Percentiles rank a stretch among this genome's conserved stretches.
Evolutionary conservation across 768 basidiomycete genomes (phyloP).

Genomic region (Exidia glandulosa): DNA sequence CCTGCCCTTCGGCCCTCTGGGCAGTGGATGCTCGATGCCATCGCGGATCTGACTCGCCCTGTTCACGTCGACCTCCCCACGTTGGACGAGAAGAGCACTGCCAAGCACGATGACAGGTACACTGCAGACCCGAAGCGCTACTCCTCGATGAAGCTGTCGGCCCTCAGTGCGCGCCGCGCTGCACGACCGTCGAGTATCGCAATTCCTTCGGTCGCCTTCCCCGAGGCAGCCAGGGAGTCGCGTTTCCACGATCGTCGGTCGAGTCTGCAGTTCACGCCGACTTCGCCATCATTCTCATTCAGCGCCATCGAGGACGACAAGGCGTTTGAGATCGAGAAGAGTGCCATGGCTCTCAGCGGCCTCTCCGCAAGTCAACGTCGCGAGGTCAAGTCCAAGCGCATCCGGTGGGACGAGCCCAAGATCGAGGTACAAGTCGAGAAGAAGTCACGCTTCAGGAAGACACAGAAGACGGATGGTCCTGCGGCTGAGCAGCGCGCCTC

Average conservation of each 20-base stretch:
- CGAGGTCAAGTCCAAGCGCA: background rate
- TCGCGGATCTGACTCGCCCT: constrained; percentile 48
- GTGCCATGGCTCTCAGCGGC: constrained; percentile 28
- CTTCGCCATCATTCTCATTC: constrained; percentile 30
- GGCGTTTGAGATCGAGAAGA: constrained; percentile 13
- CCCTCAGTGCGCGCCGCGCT: constrained; percentile 7
- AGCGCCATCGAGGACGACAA: constrained; percentile 13
- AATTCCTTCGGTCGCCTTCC: constrained; percentile 18
- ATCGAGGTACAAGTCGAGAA: constrained; percentile 13
- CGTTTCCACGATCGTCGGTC: constrained; percentile 4
- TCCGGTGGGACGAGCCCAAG: constrained; percentile 7
- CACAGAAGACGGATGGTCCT: background rate
- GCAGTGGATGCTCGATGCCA: constrained; percentile 81
- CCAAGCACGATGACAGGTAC: background rate
- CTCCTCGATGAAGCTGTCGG: background rate
- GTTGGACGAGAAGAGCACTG: background rate
- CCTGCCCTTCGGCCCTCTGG: constrained; percentile 42
- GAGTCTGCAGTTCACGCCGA: constrained; percentile 61
- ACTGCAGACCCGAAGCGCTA: constrained; percentile 11
- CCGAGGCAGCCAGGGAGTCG: constrained; percentile 7
- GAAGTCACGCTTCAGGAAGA: background rate
- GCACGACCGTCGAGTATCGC: constrained; percentile 30
- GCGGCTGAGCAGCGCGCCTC: constrained; percentile 8
- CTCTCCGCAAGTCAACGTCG: constrained; percentile 20
- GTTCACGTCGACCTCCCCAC: constrained; percentile 1